Base-by-base conservation (phyloP, 805 yeast species). In the Saccharomycopsis capsularis region DNA sequence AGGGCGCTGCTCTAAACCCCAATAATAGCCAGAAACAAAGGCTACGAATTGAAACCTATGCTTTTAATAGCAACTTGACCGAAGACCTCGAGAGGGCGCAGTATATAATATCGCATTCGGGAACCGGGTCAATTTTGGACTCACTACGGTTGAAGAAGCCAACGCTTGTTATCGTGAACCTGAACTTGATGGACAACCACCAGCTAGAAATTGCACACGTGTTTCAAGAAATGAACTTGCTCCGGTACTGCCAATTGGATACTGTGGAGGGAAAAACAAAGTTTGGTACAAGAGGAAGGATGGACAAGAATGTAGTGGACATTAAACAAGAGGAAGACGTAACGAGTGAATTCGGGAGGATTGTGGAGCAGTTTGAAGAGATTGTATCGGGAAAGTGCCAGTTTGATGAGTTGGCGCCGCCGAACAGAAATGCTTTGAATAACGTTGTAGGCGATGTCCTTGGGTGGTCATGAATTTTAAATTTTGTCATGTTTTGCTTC, bases 91-190 rank as follows among this genome's bases (percentile, higher is more conserved):
- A 56, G 0, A 35, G 59, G 1, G 69, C 81, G 1, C 78, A 79
- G 44, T 56, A 87, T 39, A 85, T 91, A 9, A 73, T 93, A 11
- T 81, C 96, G 0, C 98, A 93, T 62, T 97, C 95, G 15, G 84
- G 85, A 1, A 87, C 98, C 0, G 99, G 99, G 2, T 86, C 96
- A 0, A 85, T 91, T 5, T 63, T 93, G 24, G 99, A 91, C 59
- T 73, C 85, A 0, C 63, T 88, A 34, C 70, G 93, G 21, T 50
- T 64, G 15, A 47, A 64, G 1, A 81, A 78, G 59, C 77, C 74
- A 22, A 65, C 88, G 48, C 67, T 90, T 1, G 89, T 85, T 4
- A 82, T 88, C 25, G 76, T 81, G 6, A 91, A 91, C 62, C 73
- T 74, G 9, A 56, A 63, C 3, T 71, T 93, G n/a, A 85, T 87